Conservation (phyloP, 129 eudicot genomes). For the Centella asiatica region DNA sequence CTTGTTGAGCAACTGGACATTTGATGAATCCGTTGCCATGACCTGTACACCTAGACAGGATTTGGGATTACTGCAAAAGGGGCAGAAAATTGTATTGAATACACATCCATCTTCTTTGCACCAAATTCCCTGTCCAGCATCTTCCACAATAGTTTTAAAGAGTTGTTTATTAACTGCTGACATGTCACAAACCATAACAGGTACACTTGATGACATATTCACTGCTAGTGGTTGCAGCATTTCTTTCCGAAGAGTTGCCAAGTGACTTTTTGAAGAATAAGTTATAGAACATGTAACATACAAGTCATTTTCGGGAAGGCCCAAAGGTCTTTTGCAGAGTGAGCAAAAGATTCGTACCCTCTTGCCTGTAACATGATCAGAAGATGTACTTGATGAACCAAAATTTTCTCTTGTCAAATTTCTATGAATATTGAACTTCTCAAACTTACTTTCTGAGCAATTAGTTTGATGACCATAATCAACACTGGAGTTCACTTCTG, state of each 20-base stretch:
- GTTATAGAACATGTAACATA: conserved; percentile 36
- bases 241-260: conserved; percentile 43
- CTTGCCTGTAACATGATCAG: conserved; percentile 31
- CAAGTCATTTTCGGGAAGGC: conserved; percentile 51
- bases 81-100: conserved; percentile 56
- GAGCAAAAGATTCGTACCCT: conserved; percentile 49
- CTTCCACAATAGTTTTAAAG: conserved; percentile 25
- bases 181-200: conserved; percentile 40
- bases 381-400: conserved; percentile 25
- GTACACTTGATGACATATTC: conserved; percentile 22
- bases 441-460: conserved; percentile 21
- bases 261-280: conserved; percentile 46
- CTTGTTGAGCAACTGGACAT: conserved; percentile 58
- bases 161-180: conserved; percentile 47
- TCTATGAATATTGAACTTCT: conserved; percentile 14
- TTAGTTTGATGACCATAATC: conserved; percentile 10
- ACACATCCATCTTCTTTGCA: conserved; percentile 96
- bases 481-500: conserved; percentile 8
- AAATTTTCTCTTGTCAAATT: conserved; percentile 12
- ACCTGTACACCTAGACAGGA: conserved; percentile 75
- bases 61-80: conserved; percentile 47
- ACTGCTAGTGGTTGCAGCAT: conserved; percentile 20
- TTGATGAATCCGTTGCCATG: conserved; percentile 76
- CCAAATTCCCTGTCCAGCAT: conserved; percentile 71
- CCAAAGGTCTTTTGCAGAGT: conserved; percentile 55